Evolutionary conservation across 2,329 filamentous ascomycete species (phyloP), one percentile per base, ranked within the genome.

Genomic region (Aspergillus sp.): DNA sequence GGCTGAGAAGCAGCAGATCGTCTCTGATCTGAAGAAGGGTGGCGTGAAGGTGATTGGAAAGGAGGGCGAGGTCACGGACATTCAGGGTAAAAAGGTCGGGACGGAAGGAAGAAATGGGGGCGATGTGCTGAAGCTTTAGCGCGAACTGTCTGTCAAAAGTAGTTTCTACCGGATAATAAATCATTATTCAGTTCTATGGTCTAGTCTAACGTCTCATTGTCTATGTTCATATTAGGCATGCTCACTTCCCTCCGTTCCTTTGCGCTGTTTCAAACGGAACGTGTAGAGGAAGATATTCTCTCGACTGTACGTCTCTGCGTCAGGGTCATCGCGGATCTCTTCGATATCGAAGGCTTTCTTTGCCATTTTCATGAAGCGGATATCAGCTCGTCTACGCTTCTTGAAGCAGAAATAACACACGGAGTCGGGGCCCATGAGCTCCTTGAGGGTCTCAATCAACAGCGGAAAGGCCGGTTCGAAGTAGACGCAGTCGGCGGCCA

Each of bases 401-500:
- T 96, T 97, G 79, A 95, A 96, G 76, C 93, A 96, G 74, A 99
- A 97, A 71, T 87, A 87, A 69, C 87, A 91, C 41, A 91, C 71
- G 0, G 83, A 83, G 9, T 78, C 68, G 3, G 79, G 80, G 14
- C 82, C 81, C 58, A 96, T 78, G 45, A 96, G 78, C 57, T 89
- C 84, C 53, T 82, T 77, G 59, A 97, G 75, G 5, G 93, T 97
- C 57, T 84, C 76, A 65, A 94, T 81, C 44, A 99, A 80, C 32
- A 96, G 78, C 26, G 93, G 92, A 66, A 97, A 97, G 1, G 94
- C 90, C 2, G 93, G 91, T 72, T 97, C 94, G 70, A 95, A 95
- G 76, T 97, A 99, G 45, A 96, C 91, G 73, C 93, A 97, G 71
- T 97, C 94, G 38, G 92, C 93, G 3, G 94, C 94, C n/a, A 97